phyloP scores from a whole-genome alignment of 2,329 filamentous ascomycete species.

The Graphilbum fragrans region DNA sequence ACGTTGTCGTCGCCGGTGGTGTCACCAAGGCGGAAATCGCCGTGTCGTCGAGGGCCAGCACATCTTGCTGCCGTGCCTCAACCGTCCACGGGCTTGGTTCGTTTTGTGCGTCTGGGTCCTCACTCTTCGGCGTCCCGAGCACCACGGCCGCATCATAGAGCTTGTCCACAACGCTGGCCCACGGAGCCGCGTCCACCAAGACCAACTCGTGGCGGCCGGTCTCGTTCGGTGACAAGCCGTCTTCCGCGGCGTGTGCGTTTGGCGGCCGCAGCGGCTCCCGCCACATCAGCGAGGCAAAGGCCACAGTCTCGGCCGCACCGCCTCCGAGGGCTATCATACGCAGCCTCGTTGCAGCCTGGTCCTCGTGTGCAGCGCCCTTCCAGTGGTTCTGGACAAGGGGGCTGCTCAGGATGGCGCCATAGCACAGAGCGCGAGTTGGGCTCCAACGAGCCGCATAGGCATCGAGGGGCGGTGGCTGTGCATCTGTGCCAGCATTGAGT shows the following conservation, averaged over 20 bases:
- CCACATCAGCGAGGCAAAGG: constrained; percentile 32
- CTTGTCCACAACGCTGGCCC: constrained; percentile 49
- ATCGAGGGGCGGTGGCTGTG: constrained; percentile 40
- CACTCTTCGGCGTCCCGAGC: not conserved
- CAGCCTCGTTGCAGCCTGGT: constrained; percentile 1
- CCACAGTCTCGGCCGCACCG: constrained; percentile 49
- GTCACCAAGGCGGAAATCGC: constrained; percentile 20
- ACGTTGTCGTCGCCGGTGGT: constrained; percentile 1
- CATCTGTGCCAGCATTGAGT: not conserved
- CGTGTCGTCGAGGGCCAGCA: constrained; percentile 26
- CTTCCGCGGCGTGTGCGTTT: not conserved
- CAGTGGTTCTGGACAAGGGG: constrained; percentile 7
- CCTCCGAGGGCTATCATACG: constrained; percentile 30
- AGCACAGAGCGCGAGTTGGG: constrained; percentile 71
- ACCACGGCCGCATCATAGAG: constrained; percentile 34
- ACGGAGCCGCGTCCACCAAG: constrained; percentile 75
- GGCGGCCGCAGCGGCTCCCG: constrained; percentile 6
- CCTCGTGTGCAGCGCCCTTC: not conserved
- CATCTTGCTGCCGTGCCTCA: constrained; percentile 34
- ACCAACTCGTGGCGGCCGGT: constrained; percentile 30
- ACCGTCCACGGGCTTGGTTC: constrained; percentile 25
- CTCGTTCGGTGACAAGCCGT: too few relatives aligned
- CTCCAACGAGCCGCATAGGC: constrained; percentile 89
- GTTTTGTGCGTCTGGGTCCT: constrained; percentile 18
- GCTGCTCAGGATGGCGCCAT: constrained; percentile 43